Evolutionary conservation across 176 grass and related monocot species (phyloP).

Genomic region (Triticum urartu): DNA sequence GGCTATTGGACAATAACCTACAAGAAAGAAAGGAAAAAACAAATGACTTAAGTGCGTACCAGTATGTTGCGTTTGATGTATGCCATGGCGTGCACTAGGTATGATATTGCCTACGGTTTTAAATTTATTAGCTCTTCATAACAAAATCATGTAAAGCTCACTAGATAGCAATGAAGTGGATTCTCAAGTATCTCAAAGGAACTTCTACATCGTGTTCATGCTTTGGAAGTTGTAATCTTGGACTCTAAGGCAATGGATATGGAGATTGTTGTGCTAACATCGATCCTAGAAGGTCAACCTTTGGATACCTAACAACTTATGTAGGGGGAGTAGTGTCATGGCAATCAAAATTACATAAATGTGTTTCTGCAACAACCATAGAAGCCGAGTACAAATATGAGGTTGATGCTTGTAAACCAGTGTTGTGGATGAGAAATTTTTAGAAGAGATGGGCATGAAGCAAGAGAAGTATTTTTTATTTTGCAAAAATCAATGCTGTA

Average conservation of each 20-base stretch:
- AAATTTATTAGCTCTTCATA: not conserved
- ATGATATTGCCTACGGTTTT: not conserved
- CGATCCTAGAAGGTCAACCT: too few relatives aligned
- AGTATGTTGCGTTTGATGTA: not conserved
- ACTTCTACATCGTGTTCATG: not conserved
- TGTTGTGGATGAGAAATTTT: slow-evolving; percentile 20
- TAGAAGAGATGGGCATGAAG: not conserved
- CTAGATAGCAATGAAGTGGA: not conserved
- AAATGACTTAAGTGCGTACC: not conserved
- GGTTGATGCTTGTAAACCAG: not conserved
- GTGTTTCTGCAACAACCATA: too few relatives aligned
- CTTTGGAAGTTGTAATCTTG: not conserved
- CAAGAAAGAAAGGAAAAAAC: not conserved
- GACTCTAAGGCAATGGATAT: not conserved
- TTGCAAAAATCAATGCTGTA: slow-evolving; percentile 2
- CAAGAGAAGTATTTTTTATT: not conserved
- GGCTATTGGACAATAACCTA: not conserved
- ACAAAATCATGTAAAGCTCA: not conserved
- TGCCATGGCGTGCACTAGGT: not conserved
- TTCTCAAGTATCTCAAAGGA: not conserved
- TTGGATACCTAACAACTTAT: too few relatives aligned
- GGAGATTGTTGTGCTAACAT: not conserved
- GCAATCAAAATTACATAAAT: too few relatives aligned
- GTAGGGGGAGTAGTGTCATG: too few relatives aligned
- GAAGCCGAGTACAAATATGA: too few relatives aligned